Evolutionary conservation across 2,329 filamentous ascomycete species (phyloP).

Genomic region (Talaromyces marneffei): DNA sequence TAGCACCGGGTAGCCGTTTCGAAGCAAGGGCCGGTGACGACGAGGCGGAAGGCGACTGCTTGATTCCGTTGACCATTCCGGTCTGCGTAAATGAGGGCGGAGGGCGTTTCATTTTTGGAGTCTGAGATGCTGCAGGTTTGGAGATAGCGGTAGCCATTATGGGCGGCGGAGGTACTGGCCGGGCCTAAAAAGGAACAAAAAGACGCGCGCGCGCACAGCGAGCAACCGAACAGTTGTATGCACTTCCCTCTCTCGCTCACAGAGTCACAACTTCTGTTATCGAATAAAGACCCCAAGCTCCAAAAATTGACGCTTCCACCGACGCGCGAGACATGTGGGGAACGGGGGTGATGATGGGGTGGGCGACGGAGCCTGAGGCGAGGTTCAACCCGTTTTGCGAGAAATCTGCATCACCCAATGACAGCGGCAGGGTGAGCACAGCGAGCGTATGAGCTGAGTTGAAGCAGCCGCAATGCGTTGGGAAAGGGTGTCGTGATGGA

Average conservation of each 20-base stretch:
- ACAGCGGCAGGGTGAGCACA: neutral
- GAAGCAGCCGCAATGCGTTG: constrained; percentile 3
- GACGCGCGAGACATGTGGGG: constrained; percentile 43
- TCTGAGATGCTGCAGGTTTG: constrained; percentile 38
- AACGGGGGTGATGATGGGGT: constrained; percentile 24
- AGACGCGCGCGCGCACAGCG: constrained; percentile 11
- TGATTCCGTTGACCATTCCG: constrained; percentile 49
- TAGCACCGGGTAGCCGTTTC: constrained; percentile 50
- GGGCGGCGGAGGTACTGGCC: constrained; percentile 16
- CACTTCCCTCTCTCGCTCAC: constrained; percentile 17
- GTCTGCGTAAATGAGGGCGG: constrained; percentile 60
- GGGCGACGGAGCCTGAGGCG: constrained; percentile 7
- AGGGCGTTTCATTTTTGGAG: constrained; percentile 63
- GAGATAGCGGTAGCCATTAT: constrained; percentile 43
- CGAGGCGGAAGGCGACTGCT: constrained; percentile 51
- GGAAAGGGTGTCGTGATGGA: neutral
- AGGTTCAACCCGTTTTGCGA: neutral
- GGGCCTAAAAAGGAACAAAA: neutral
- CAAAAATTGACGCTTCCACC: constrained; percentile 35
- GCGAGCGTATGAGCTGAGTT: neutral
- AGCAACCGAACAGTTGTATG: constrained; percentile 14
- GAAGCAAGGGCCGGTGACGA: constrained; percentile 52
- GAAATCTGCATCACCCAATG: constrained; percentile 5
- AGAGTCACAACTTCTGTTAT: constrained; percentile 22
- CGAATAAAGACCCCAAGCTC: constrained; percentile 26